phyloP scores from a whole-genome alignment of 2,329 filamentous ascomycete genomes.

The Pseudofabraea citricarpa region DNA sequence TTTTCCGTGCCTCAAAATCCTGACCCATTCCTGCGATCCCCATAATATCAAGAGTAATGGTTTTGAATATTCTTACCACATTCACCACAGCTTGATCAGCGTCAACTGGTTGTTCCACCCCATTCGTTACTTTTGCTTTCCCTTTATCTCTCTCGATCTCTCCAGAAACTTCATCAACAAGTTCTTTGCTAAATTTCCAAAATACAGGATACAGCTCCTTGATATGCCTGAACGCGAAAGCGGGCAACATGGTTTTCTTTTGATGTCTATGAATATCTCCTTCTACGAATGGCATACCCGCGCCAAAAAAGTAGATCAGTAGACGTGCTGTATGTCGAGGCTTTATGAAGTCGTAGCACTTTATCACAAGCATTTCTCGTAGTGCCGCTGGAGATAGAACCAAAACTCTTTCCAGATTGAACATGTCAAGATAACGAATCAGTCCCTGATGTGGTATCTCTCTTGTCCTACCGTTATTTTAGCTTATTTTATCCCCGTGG shows the following conservation, averaged over 20 bases:
- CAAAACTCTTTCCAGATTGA: constrained; percentile 56
- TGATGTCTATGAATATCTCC: constrained; percentile 79
- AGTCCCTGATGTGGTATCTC: constrained; percentile 58
- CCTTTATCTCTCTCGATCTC: neutral
- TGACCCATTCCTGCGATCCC: constrained; percentile 62
- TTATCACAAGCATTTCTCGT: constrained; percentile 60
- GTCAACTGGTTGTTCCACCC: neutral
- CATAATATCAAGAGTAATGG: constrained; percentile 68
- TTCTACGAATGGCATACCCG: constrained; percentile 71
- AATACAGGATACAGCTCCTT: constrained; percentile 78
- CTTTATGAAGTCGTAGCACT: constrained; percentile 64
- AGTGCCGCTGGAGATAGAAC: constrained; percentile 55
- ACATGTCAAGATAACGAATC: constrained; percentile 57
- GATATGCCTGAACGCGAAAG: constrained; percentile 75
- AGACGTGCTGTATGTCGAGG: constrained; percentile 46
- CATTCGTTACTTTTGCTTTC: neutral
- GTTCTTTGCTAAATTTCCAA: constrained; percentile 68
- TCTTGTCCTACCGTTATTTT: neutral
- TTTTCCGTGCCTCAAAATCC: constrained; percentile 58
- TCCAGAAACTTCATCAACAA: constrained; percentile 53
- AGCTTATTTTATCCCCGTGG: neutral
- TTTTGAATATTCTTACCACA: constrained; percentile 48
- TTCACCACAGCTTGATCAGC: neutral
- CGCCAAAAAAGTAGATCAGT: constrained; percentile 58
- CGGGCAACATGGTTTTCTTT: constrained; percentile 70